These are phyloP conservation scores for Boletellus emodensis DNA, from an alignment of 768 basidiomycete genomes.

Conservation along the genomic window DNA sequence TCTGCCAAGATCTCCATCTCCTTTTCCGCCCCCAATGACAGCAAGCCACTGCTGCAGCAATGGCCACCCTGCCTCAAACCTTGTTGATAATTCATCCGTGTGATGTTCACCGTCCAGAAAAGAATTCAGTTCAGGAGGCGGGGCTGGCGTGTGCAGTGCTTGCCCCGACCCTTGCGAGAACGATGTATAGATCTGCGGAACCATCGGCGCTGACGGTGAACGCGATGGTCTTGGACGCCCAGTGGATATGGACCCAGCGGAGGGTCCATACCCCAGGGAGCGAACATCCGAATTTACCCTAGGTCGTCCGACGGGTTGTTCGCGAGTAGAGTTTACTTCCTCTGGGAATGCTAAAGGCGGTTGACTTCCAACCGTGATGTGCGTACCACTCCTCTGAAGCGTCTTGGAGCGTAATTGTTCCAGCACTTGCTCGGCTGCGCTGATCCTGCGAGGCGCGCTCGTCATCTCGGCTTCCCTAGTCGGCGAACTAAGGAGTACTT, in stretches of 20 bases:
- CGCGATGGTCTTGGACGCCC: conserved; percentile 49
- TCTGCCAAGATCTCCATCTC: conserved; percentile 65
- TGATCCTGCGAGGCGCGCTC: conserved; percentile 44
- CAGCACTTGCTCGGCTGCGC: conserved; percentile 65
- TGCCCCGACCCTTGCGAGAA: conserved; percentile 25
- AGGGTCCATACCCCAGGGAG: conserved; percentile 20
- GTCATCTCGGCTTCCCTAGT: conserved; percentile 34
- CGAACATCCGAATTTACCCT: conserved; percentile 29
- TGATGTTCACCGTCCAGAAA: conserved; percentile 88
- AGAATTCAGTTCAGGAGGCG: conserved; percentile 51
- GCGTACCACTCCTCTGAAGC: conserved; percentile 41
- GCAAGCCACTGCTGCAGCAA: conserved; percentile 70
- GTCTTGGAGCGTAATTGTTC: conserved; percentile 61
- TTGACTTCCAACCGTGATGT: conserved; percentile 12
- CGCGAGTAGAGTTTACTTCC: conserved; percentile 7
- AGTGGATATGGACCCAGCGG: conserved; percentile 25
- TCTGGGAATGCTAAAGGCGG: conserved; percentile 18
- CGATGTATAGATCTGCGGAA: conserved; percentile 29
- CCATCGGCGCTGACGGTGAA: conserved; percentile 56
- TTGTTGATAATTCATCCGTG: conserved; percentile 84
- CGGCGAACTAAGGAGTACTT: conserved; percentile 24
- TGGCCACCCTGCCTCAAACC: conserved; percentile 82
- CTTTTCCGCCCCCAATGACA: conserved; percentile 54
- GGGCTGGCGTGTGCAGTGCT: conserved; percentile 15
- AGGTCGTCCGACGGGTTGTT: conserved; percentile 20